Evolutionary conservation across 2,329 filamentous ascomycete genomes (phyloP).

Genomic region (Neopestalotiopsis sp.): DNA sequence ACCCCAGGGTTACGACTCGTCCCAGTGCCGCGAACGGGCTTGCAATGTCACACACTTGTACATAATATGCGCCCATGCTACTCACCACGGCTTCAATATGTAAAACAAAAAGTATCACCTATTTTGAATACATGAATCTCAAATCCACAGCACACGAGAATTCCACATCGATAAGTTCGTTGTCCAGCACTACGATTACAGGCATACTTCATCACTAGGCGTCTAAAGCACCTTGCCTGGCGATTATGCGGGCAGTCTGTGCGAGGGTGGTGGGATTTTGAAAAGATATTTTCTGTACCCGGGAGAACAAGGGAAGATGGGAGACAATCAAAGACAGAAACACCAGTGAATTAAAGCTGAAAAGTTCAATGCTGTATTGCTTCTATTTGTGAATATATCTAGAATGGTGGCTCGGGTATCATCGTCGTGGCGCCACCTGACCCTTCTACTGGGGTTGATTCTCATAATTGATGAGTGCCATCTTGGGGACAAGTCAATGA

Average conservation of each 20-base stretch:
- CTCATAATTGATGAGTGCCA: too few species aligned
- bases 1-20: background rate
- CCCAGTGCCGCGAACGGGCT: background rate
- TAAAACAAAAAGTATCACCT: constrained; percentile 17
- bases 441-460: background rate
- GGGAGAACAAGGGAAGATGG: too few species aligned
- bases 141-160: background rate
- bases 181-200: too few species aligned
- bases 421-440: constrained; percentile 4
- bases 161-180: too few species aligned
- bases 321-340: too few species aligned
- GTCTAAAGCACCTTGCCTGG: too few species aligned
- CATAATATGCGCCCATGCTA: constrained; percentile 20
- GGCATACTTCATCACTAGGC: too few species aligned
- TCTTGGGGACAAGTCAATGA: background rate
- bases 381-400: constrained; percentile 13
- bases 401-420: constrained; percentile 16
- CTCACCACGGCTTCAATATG: constrained; percentile 8
- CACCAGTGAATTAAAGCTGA: too few species aligned
- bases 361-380: background rate
- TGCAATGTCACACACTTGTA: constrained; percentile 17
- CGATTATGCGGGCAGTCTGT: too few species aligned
- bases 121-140: background rate
- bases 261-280: too few species aligned
- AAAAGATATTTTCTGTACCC: too few species aligned